phyloP scores from a whole-genome alignment of 2,329 filamentous ascomycete genomes.

The Shiraia sp. region DNA sequence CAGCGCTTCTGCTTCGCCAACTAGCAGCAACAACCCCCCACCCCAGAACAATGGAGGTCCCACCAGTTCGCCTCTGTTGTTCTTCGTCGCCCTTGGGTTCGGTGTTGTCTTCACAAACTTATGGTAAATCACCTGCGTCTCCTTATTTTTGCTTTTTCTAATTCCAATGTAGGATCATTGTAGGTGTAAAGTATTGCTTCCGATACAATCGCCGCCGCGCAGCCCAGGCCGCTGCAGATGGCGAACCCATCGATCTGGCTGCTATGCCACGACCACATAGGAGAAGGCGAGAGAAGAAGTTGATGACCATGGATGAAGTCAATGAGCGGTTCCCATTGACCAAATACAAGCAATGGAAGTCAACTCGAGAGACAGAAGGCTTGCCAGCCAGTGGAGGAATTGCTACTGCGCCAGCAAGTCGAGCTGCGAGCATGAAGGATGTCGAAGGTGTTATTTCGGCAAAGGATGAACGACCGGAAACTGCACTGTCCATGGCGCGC shows the following conservation, averaged over 20 bases:
- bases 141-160: slow-evolving; percentile 16
- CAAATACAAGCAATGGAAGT: slow-evolving; percentile 96
- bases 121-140: slow-evolving; percentile 67
- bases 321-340: slow-evolving; percentile 94
- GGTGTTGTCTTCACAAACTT: slow-evolving; percentile 98
- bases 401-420: slow-evolving; percentile 67
- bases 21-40: slow-evolving; percentile 11
- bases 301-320: slow-evolving; percentile 99
- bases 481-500: slow-evolving; percentile 47
- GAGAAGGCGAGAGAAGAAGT: slow-evolving; percentile 90
- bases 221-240: slow-evolving; percentile 71
- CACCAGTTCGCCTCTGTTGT: slow-evolving; percentile 76
- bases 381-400: slow-evolving; percentile 84
- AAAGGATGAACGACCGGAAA: slow-evolving; percentile 37
- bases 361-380: slow-evolving; percentile 78
- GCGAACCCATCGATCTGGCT: slow-evolving; percentile 83
- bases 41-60: slow-evolving; percentile 49
- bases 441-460: slow-evolving; percentile 53
- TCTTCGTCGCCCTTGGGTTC: slow-evolving; percentile 95
- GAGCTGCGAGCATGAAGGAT: slow-evolving; percentile 73
- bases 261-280: slow-evolving; percentile 84
- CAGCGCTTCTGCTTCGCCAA: slow-evolving; percentile 4
- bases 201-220: slow-evolving; percentile 95
- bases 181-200: slow-evolving; percentile 99
- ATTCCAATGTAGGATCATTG: slow-evolving; percentile 79